A percentile compares a stretch with the other conserved stretches of the same genome.
These are phyloP conservation scores for Xerocomus nothofagi DNA, from an alignment of 1,284 basidiomycete genomes.

Conservation along the genomic window DNA sequence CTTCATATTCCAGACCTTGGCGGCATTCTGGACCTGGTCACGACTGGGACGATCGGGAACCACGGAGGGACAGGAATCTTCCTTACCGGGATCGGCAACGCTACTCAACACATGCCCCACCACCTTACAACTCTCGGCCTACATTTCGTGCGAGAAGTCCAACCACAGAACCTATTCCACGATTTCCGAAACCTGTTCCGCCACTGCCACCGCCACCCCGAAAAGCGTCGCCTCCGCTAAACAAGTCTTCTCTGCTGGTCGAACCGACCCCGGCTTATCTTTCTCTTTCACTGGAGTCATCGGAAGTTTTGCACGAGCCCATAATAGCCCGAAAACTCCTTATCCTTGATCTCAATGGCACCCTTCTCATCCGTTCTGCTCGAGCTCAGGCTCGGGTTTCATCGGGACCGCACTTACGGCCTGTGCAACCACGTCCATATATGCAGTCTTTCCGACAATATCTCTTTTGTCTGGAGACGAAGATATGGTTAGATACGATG, in stretches of 20 bases:
- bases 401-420: conserved; percentile 36
- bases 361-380: conserved; percentile 65
- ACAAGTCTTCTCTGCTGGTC: conserved; percentile 2
- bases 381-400: conserved; percentile 21
- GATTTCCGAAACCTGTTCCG: not conserved
- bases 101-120: conserved; percentile 10
- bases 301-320: conserved; percentile 36
- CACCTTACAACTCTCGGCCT: conserved; percentile 8
- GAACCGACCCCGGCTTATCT: conserved; percentile 43
- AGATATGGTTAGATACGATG: conserved; percentile 73
- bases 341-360: conserved; percentile 82
- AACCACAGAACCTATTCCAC: not conserved
- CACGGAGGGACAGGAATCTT: conserved; percentile 5
- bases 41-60: conserved; percentile 7
- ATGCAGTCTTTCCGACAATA: conserved; percentile 64
- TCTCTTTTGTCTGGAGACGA: conserved; percentile 56
- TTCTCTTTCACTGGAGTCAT: conserved; percentile 36
- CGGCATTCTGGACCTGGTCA: conserved; percentile 6
- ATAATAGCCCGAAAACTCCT: conserved; percentile 60
- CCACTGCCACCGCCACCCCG: not conserved
- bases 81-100: conserved; percentile 5
- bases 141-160: conserved; percentile 11
- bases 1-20: conserved; percentile 12
- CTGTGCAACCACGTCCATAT: conserved; percentile 62
- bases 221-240: conserved; percentile 6